A percentile compares a stretch with the other conserved stretches of the same genome.
These are phyloP conservation scores for Coffea canephora DNA, from an alignment of 257 asterid genomes.

Conservation along the genomic window DNA sequence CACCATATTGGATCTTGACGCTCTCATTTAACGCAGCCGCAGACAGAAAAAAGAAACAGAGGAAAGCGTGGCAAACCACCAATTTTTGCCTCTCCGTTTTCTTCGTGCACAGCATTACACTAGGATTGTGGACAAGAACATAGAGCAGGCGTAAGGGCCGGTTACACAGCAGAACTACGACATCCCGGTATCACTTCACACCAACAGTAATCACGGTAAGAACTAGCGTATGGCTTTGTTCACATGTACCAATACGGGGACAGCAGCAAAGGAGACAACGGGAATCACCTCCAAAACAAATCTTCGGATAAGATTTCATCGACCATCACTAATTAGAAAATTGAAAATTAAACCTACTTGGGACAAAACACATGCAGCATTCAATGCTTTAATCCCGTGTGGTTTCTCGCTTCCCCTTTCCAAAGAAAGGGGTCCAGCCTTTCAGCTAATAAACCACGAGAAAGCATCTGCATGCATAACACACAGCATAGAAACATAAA, in stretches of 20 bases:
- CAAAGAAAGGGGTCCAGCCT: not conserved
- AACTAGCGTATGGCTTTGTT: not conserved
- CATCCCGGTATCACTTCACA: not conserved
- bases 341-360: not conserved
- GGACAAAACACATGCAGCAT: not conserved
- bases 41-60: too few relatives aligned
- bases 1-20: not conserved
- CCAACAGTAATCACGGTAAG: not conserved
- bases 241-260: not conserved
- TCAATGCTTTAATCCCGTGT: not conserved
- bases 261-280: not conserved
- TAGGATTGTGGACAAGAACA: not conserved
- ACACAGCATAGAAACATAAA: not conserved
- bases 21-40: not conserved
- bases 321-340: not conserved
- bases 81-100: too few relatives aligned
- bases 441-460: not conserved
- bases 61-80: not conserved
- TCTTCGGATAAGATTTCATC: not conserved
- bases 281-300: not conserved
- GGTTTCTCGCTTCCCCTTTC: not conserved
- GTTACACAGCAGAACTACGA: not conserved
- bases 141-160: not conserved
- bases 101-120: not conserved
- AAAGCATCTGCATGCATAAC: not conserved